These are phyloP conservation scores for Plantago coronopus DNA, from an alignment of 305 asterid species.

Conservation along the genomic window DNA sequence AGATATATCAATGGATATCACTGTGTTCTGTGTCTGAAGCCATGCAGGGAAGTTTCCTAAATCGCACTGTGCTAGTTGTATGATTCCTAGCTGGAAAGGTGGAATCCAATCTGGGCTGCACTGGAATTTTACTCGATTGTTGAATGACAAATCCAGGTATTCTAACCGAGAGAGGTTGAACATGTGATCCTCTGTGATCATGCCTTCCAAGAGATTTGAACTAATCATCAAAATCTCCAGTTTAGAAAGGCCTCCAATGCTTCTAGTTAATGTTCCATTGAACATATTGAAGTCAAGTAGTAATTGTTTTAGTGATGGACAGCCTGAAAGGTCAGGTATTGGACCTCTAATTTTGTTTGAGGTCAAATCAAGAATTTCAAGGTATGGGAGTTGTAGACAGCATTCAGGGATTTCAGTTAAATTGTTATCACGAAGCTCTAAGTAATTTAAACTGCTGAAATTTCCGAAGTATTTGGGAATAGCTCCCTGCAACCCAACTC, in stretches of 20 bases:
- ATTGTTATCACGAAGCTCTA: too few species aligned
- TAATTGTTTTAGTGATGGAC: slow-evolving; percentile 18
- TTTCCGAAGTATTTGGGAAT: too few species aligned
- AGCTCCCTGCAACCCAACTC: too few species aligned
- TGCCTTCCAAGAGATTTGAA: slow-evolving; percentile 18
- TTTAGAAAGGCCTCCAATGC: slow-evolving; percentile 13
- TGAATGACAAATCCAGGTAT: not conserved
- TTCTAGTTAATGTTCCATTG: slow-evolving; percentile 7
- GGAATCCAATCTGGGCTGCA: too few species aligned
- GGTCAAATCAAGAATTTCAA: not conserved
- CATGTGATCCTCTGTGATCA: slow-evolving; percentile 17
- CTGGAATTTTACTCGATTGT: not conserved
- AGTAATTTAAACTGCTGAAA: too few species aligned
- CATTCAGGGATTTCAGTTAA: too few species aligned
- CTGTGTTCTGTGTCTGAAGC: too few species aligned
- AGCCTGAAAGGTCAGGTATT: slow-evolving; percentile 17
- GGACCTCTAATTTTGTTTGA: slow-evolving; percentile 16
- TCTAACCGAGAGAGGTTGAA: not conserved
- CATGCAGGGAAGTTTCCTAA: too few species aligned
- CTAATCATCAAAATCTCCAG: not conserved
- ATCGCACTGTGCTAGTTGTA: too few species aligned
- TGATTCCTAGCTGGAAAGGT: too few species aligned
- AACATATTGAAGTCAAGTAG: slow-evolving; percentile 1
- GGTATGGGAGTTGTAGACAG: slow-evolving; percentile 5
- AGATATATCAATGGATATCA: too few species aligned